Evolutionary conservation across 805 yeast genomes (phyloP).

Genomic region (Cyberlindnera galapagoensis): DNA sequence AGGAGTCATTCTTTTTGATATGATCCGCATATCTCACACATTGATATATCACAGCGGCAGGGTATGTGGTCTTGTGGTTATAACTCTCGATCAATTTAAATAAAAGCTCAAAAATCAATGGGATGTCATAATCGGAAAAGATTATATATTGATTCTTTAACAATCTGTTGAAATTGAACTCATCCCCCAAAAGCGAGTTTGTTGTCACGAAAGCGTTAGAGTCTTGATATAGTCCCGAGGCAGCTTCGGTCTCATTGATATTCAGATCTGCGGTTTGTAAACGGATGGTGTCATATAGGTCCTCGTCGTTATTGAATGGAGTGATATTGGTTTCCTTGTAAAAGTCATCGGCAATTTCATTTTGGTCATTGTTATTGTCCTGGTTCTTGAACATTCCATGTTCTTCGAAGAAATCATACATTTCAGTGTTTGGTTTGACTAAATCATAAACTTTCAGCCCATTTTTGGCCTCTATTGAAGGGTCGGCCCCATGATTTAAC

Average conservation of each 20-base stretch:
- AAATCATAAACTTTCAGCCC: slow-evolving; percentile 49
- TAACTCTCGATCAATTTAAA: slow-evolving; percentile 52
- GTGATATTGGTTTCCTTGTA: slow-evolving; percentile 10
- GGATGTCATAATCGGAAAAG: slow-evolving; percentile 59
- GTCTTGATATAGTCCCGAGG: slow-evolving; percentile 22
- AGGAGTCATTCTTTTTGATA: slow-evolving; percentile 45
- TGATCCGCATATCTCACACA: slow-evolving; percentile 62
- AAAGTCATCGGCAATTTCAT: slow-evolving; percentile 9
- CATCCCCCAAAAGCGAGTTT: slow-evolving; percentile 17
- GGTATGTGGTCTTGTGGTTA: slow-evolving; percentile 40
- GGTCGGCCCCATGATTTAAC: slow-evolving; percentile 58
- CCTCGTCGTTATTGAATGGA: slow-evolving; percentile 26
- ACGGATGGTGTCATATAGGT: slow-evolving; percentile 26
- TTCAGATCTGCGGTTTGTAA: slow-evolving; percentile 32
- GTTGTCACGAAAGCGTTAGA: slow-evolving; percentile 13
- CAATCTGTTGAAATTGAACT: slow-evolving; percentile 52
- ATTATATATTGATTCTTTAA: slow-evolving; percentile 54
- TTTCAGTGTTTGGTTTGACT: slow-evolving; percentile 47
- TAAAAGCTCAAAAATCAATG: slow-evolving; percentile 63
- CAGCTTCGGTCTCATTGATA: slow-evolving; percentile 15
- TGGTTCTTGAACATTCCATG: slow-evolving; percentile 35
- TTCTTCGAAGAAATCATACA: slow-evolving; percentile 50
- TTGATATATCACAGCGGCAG: slow-evolving; percentile 67
- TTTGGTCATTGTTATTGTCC: neutral
- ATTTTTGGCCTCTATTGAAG: slow-evolving; percentile 34